A percentile compares a stretch with the other conserved stretches of the same genome.
Evolutionary conservation across 371 early-diverging fungal genomes (phyloP).

Genomic region (Circinella umbellata): DNA sequence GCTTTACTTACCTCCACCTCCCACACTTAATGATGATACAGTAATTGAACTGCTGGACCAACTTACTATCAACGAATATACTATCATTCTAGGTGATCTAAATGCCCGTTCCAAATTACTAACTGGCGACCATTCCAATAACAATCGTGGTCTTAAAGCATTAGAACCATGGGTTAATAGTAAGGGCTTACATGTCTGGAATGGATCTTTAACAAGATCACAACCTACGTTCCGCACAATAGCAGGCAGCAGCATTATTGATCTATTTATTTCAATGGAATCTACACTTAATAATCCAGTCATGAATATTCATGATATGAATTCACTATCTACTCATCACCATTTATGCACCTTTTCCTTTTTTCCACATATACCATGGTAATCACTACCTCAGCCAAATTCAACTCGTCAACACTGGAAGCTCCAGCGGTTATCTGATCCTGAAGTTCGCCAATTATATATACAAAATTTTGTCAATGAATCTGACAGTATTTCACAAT

Average conservation of each 20-base stretch:
- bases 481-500: background rate
- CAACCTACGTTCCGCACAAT: conserved; percentile 2
- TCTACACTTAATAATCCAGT: background rate
- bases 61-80: background rate
- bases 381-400: background rate
- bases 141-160: background rate
- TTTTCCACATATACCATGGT: background rate
- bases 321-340: conserved; percentile 4
- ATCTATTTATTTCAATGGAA: conserved; percentile 9
- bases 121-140: background rate
- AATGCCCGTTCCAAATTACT: background rate
- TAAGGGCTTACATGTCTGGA: conserved; percentile 6
- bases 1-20: background rate
- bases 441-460: background rate
- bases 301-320: background rate
- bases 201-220: conserved; percentile 3
- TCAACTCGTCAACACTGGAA: conserved; percentile 11
- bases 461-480: background rate
- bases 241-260: conserved; percentile 14
- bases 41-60: background rate
- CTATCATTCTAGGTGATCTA: conserved; percentile 10
- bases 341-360: background rate
- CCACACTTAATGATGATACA: background rate
- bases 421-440: background rate
- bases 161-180: background rate